A percentile compares a stretch with the other conserved stretches of the same genome.
Conservation (phyloP, 495 filamentous ascomycete genomes). For the Beverwykella pulmonaria region DNA sequence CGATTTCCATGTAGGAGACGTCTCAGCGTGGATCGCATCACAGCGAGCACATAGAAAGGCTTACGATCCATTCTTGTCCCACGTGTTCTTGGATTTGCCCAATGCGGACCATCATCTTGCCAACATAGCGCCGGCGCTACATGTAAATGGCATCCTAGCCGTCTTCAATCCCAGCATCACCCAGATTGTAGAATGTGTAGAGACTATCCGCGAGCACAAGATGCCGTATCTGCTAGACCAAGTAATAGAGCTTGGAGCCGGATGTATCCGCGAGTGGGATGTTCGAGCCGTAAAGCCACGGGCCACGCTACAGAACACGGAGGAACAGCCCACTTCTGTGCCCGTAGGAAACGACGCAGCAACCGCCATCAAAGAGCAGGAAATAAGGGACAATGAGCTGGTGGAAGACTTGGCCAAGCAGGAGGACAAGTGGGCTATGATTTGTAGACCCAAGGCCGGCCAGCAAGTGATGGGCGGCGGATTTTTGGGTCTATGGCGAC, state of each 20-base stretch:
- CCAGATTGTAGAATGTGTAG: slow-evolving; percentile 67
- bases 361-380: slow-evolving; percentile 26
- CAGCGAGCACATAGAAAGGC: slow-evolving; percentile 39
- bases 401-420: slow-evolving; percentile 24
- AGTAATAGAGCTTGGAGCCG: slow-evolving; percentile 68
- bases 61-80: slow-evolving; percentile 61
- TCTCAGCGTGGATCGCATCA: slow-evolving; percentile 61
- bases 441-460: slow-evolving; percentile 73
- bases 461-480: slow-evolving; percentile 65
- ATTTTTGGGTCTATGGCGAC: slow-evolving; percentile 70
- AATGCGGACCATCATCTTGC: slow-evolving; percentile 60
- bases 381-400: slow-evolving; percentile 34
- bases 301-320: slow-evolving; percentile 26
- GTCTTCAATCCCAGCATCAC: slow-evolving; percentile 78
- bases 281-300: slow-evolving; percentile 58
- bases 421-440: slow-evolving; percentile 56
- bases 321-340: neutral
- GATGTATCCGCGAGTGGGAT: slow-evolving; percentile 65
- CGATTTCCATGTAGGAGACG: slow-evolving; percentile 70
- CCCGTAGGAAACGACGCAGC: slow-evolving; percentile 13
- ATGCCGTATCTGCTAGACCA: slow-evolving; percentile 62
- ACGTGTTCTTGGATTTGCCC: slow-evolving; percentile 73
- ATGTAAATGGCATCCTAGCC: slow-evolving; percentile 61
- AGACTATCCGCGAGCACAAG: slow-evolving; percentile 53
- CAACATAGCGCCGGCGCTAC: slow-evolving; percentile 59